These are phyloP conservation scores for Candida frijolesensis DNA, from an alignment of 1,139 yeast genomes.

Conservation along the genomic window DNA sequence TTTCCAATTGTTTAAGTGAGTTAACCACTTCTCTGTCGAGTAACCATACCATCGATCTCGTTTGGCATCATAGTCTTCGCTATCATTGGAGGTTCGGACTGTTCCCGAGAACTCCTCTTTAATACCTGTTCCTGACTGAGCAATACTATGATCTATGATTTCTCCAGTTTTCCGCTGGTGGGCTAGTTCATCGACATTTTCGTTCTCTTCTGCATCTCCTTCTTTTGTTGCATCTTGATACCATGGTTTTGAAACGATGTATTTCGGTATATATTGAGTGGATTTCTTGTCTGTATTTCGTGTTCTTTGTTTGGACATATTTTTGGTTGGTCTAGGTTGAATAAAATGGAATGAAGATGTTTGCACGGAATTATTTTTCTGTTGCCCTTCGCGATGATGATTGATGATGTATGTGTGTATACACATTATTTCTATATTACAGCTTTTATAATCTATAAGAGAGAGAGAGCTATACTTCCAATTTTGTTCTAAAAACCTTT, in stretches of 20 bases:
- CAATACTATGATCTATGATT: constrained; percentile 31
- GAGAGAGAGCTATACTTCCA: background rate
- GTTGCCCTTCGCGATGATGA: background rate
- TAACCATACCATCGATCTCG: constrained; percentile 82
- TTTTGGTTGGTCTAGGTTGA: background rate
- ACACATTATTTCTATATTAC: background rate
- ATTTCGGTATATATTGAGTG: constrained; percentile 33
- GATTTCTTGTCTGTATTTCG: constrained; percentile 14
- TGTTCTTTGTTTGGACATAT: constrained; percentile 3
- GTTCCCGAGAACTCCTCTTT: constrained; percentile 27
- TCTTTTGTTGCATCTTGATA: constrained; percentile 19
- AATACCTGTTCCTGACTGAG: constrained; percentile 37
- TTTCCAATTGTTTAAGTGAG: constrained; percentile 51
- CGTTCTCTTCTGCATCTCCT: constrained; percentile 11
- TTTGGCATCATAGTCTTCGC: constrained; percentile 62
- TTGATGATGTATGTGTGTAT: background rate
- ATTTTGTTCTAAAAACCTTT: constrained; percentile 25
- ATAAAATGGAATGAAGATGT: background rate
- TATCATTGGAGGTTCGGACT: constrained; percentile 26
- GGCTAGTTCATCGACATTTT: constrained; percentile 22
- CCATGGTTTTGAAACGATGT: constrained; percentile 33
- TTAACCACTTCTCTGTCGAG: constrained; percentile 59
- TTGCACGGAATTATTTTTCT: background rate
- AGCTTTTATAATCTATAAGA: background rate
- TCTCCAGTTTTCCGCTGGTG: constrained; percentile 29